phyloP scores from a whole-genome alignment of 164 flowering plant genomes.

The Stephania cephalantha region DNA sequence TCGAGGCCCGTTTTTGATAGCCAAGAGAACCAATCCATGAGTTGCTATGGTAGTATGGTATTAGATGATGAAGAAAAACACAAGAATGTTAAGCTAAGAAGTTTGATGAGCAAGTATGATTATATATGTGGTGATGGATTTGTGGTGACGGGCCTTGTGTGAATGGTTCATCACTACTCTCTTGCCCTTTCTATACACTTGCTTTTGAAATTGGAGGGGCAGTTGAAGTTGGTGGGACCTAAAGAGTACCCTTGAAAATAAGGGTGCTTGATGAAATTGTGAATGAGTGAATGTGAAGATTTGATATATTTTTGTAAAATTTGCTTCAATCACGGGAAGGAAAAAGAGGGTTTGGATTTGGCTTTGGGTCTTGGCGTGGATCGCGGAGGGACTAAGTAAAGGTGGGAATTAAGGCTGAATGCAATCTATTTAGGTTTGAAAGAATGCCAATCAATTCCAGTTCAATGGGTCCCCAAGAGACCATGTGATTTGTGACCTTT shows the following conservation, averaged over 20 bases:
- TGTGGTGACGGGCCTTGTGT: not conserved
- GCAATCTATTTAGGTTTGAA: not conserved
- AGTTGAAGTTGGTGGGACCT: constrained; percentile 6
- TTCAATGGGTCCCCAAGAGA: not conserved
- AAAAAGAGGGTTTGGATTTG: not conserved
- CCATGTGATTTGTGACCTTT: not conserved
- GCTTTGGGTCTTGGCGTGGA: constrained; percentile 2
- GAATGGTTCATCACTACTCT: not conserved
- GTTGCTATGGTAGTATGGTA: not conserved
- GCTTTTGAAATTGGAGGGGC: constrained; percentile 8
- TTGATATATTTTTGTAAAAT: not conserved
- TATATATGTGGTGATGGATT: not conserved
- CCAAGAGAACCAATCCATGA: constrained; percentile 91
- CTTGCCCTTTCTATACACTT: not conserved
- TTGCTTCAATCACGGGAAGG: not conserved
- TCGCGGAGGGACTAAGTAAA: constrained; percentile 10
- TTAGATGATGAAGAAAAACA: not conserved
- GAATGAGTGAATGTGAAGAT: constrained; percentile 8
- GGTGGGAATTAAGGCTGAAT: not conserved
- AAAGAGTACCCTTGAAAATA: not conserved
- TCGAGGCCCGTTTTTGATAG: constrained; percentile 55
- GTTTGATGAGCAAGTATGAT: constrained; percentile 1
- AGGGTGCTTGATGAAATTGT: not conserved
- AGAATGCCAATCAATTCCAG: constrained; percentile 1
- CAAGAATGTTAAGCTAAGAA: not conserved